A percentile compares a stretch with the other conserved stretches of the same genome.
Conservation (phyloP, 2,329 filamentous ascomycete species). For the Colletotrichum sp. region DNA sequence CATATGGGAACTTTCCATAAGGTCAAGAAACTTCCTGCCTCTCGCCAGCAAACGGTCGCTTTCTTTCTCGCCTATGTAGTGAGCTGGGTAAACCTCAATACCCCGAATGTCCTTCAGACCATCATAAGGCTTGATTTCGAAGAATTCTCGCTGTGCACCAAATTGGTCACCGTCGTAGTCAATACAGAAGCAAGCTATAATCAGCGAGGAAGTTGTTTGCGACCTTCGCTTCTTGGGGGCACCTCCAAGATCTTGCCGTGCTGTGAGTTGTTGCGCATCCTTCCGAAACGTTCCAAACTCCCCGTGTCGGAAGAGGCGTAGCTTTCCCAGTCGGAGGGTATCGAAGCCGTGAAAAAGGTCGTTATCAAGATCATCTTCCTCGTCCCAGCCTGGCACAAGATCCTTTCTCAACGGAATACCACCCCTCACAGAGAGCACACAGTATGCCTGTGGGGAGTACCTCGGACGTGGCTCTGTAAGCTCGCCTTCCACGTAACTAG, state of each 20-base stretch:
- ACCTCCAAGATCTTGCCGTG: not conserved
- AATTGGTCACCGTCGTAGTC: slow-evolving; percentile 29
- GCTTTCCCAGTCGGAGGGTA: not conserved
- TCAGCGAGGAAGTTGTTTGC: not conserved
- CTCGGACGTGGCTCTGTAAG: not conserved
- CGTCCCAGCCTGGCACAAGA: not conserved
- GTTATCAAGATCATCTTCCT: not conserved
- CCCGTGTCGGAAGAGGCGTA: not conserved
- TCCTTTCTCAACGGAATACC: slow-evolving; percentile 9
- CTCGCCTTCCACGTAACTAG: not conserved
- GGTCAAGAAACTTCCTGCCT: slow-evolving; percentile 25
- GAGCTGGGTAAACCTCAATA: slow-evolving; percentile 17
- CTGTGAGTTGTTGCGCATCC: not conserved
- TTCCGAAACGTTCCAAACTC: not conserved
- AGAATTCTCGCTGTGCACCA: slow-evolving; percentile 22
- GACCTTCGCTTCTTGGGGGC: not conserved
- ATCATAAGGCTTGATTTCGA: slow-evolving; percentile 31
- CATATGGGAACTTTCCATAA: slow-evolving; percentile 28
- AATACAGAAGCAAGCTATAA: slow-evolving; percentile 27
- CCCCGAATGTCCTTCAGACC: slow-evolving; percentile 25
- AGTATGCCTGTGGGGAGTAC: slow-evolving; percentile 23
- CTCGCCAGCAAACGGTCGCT: not conserved
- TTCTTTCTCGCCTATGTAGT: not conserved
- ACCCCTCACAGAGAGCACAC: slow-evolving; percentile 17
- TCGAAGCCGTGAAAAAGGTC: not conserved